These are phyloP conservation scores for Carex arenaria DNA, from an alignment of 202 grass and related monocot species.

Conservation along the genomic window DNA sequence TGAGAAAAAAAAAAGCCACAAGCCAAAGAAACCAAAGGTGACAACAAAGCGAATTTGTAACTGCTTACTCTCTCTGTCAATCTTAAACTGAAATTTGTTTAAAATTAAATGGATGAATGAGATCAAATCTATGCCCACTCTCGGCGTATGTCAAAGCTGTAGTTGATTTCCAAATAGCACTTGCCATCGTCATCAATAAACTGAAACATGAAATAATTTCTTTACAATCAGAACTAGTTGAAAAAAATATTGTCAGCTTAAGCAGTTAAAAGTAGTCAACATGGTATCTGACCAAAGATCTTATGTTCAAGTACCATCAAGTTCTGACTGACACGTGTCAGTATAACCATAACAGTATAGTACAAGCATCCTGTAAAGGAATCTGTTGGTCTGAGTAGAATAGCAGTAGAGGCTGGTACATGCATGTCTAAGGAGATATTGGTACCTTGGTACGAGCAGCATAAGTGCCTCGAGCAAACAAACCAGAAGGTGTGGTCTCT, in stretches of 20 bases:
- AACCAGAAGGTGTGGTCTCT: conserved; percentile 84
- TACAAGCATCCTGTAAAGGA: background rate
- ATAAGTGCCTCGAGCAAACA: conserved; percentile 87
- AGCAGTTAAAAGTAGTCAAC: background rate
- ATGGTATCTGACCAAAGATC: background rate
- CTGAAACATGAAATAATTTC: conserved; percentile 30
- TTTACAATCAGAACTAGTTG: background rate
- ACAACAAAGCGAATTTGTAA: conserved; percentile 8
- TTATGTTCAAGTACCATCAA: background rate
- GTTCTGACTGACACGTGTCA: background rate
- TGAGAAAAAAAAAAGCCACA: conserved; percentile 9
- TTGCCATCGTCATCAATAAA: conserved; percentile 94
- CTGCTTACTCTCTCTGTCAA: conserved; percentile 15
- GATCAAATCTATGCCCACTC: conserved; percentile 64
- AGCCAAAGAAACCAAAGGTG: conserved; percentile 15
- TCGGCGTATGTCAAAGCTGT: conserved; percentile 89
- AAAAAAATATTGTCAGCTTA: background rate
- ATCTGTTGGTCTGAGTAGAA: background rate
- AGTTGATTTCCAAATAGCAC: conserved; percentile 96
- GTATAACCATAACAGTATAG: background rate
- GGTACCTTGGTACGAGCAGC: conserved; percentile 86
- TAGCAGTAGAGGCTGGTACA: background rate
- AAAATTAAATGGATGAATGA: background rate
- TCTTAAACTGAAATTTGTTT: conserved; percentile 4
- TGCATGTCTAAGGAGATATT: background rate